Evolutionary conservation across 2,329 filamentous ascomycete genomes (phyloP).

Genomic region (Penicillium concentricum): DNA sequence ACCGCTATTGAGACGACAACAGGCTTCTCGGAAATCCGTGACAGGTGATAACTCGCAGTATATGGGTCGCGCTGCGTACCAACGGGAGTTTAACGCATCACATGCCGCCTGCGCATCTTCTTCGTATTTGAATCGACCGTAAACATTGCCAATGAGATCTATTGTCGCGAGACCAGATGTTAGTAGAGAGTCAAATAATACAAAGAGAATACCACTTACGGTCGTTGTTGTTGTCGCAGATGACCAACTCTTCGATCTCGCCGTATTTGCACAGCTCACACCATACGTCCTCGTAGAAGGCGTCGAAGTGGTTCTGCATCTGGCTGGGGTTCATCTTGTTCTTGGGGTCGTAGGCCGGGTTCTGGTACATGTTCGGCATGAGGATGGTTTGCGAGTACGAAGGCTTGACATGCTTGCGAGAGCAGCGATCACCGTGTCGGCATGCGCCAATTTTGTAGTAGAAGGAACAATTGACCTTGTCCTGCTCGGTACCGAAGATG

Average conservation of each 20-base stretch:
- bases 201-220: conserved; percentile 56
- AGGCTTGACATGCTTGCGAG: conserved; percentile 97
- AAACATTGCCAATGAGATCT: conserved; percentile 98
- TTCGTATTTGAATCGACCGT: conserved; percentile 99
- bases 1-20: conserved; percentile 88
- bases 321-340: conserved; percentile 95
- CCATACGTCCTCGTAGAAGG: conserved; percentile 99
- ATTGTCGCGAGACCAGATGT: conserved; percentile 9
- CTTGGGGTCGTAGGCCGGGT: conserved; percentile 94
- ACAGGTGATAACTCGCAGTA: conserved; percentile 97
- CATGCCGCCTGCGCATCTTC: conserved; percentile 90
- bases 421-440: conserved; percentile 96
- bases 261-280: conserved; percentile 99
- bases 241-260: conserved; percentile 94
- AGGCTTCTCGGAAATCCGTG: conserved; percentile 97
- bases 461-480: conserved; percentile 99
- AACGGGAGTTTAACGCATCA: conserved; percentile 88
- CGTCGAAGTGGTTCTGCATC: conserved; percentile 98
- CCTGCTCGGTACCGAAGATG: conserved; percentile 99
- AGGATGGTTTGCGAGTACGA: conserved; percentile 97
- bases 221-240: conserved; percentile 99
- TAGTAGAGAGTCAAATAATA: conserved; percentile 8
- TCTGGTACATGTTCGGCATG: conserved; percentile 98
- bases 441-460: conserved; percentile 99
- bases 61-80: conserved; percentile 95